A percentile compares a stretch with the other conserved stretches of the same genome.
These are phyloP conservation scores for Trichodelitschia bisporula DNA, from an alignment of 495 filamentous ascomycete species.

Conservation along the genomic window DNA sequence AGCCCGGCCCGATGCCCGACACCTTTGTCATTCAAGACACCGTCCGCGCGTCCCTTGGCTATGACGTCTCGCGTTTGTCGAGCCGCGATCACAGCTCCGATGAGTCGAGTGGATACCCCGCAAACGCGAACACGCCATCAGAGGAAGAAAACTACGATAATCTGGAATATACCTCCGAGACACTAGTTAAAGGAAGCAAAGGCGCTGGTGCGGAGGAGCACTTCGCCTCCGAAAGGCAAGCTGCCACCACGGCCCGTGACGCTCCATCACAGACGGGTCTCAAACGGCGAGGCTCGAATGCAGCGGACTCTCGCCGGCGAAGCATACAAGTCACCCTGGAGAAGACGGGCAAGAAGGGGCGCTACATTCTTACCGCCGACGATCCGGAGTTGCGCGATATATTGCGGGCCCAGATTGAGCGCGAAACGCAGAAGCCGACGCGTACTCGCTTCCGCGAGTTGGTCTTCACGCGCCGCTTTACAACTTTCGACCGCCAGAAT, in stretches of 20 bases:
- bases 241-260: neutral
- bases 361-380: conserved; percentile 29
- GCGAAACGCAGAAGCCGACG: conserved; percentile 19
- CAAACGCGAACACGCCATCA: neutral
- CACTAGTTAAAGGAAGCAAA: conserved; percentile 5
- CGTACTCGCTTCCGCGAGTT: conserved; percentile 32
- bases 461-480: conserved; percentile 43
- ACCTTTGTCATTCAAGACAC: too few relatives aligned
- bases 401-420: conserved; percentile 20
- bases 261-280: neutral
- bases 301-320: conserved; percentile 5
- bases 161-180: conserved; percentile 8
- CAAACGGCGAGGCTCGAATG: neutral
- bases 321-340: conserved; percentile 23
- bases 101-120: neutral
- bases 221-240: neutral
- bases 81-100: neutral
- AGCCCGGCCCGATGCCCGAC: too few relatives aligned
- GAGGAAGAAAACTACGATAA: conserved; percentile 14
- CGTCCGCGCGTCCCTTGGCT: too few relatives aligned
- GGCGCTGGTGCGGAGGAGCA: neutral
- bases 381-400: conserved; percentile 29
- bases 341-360: conserved; percentile 19
- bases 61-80: neutral
- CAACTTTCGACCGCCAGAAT: conserved; percentile 46